These are phyloP conservation scores for Leucocoprinus leucothites DNA, from an alignment of 768 basidiomycete genomes.

Conservation along the genomic window DNA sequence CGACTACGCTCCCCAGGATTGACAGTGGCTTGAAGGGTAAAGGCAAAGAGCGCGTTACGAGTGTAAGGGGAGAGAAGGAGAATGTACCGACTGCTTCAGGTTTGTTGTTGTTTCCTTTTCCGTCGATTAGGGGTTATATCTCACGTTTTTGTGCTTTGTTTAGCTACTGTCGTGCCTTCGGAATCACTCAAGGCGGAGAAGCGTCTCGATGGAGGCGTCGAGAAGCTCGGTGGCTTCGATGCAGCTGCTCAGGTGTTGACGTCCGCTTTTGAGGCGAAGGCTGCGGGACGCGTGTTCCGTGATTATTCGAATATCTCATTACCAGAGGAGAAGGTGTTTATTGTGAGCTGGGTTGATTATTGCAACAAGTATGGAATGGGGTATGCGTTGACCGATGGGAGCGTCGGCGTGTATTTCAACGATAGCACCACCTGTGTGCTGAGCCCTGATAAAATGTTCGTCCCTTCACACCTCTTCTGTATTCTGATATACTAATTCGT, in stretches of 20 bases:
- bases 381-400: constrained; percentile 93
- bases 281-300: constrained; percentile 60
- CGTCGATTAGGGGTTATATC: neutral
- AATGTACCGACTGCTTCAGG: constrained; percentile 25
- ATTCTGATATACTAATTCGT: constrained; percentile 8
- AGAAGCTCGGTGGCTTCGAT: constrained; percentile 59
- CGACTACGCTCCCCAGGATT: constrained; percentile 8
- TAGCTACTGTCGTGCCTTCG: neutral
- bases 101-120: constrained; percentile 1
- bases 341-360: constrained; percentile 99
- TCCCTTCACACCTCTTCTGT: constrained; percentile 14
- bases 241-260: constrained; percentile 48
- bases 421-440: constrained; percentile 88
- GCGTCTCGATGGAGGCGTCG: constrained; percentile 4
- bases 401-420: constrained; percentile 94
- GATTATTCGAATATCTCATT: constrained; percentile 26
- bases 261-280: constrained; percentile 67
- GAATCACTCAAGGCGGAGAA: neutral
- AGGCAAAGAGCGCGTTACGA: constrained; percentile 7
- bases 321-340: constrained; percentile 77
- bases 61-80: constrained; percentile 23
- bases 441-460: constrained; percentile 84
- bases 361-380: constrained; percentile 99
- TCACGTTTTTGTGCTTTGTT: neutral
- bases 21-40: constrained; percentile 11